phyloP scores from a whole-genome alignment of 1,284 basidiomycete genomes.

The Athelia sp. region DNA sequence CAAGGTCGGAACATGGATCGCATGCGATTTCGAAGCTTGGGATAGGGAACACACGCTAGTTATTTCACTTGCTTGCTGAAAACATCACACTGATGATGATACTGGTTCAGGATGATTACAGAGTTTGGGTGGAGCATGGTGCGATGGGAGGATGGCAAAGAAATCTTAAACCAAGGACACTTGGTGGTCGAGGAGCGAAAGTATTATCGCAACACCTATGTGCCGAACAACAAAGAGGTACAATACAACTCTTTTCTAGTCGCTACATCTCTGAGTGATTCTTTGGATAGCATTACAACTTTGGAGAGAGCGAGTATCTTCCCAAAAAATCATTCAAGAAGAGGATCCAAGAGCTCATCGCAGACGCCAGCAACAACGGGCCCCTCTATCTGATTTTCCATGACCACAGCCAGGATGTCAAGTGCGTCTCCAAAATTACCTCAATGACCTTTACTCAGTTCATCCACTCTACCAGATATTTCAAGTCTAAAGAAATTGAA shows the following conservation, averaged over 20 bases:
- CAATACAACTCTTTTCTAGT: conserved; percentile 3
- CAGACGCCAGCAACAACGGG: conserved; percentile 35
- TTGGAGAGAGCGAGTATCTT: conserved; percentile 55
- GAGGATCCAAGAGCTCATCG: conserved; percentile 47
- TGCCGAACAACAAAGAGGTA: conserved; percentile 59
- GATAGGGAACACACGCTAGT: conserved; percentile 59
- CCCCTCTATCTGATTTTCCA: conserved; percentile 81
- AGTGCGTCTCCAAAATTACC: conserved; percentile 33
- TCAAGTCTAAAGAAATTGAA: conserved; percentile 43
- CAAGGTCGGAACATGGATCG: conserved; percentile 63
- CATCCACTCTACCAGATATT: conserved; percentile 34
- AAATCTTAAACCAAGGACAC: conserved; percentile 49
- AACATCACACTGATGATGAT: no score
- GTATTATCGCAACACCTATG: conserved; percentile 57
- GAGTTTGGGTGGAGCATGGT: conserved; percentile 72
- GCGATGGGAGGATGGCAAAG: conserved; percentile 47
- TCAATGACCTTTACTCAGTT: background rate
- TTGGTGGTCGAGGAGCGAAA: conserved; percentile 61
- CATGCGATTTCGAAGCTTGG: conserved; percentile 79
- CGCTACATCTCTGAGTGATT: background rate
- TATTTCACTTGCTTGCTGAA: background rate
- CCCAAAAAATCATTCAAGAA: conserved; percentile 46
- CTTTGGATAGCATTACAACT: conserved; percentile 52
- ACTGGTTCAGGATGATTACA: conserved; percentile 41
- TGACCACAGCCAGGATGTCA: conserved; percentile 68